phyloP scores from a whole-genome alignment of 495 filamentous ascomycete genomes.

The Penicillium paxilli region DNA sequence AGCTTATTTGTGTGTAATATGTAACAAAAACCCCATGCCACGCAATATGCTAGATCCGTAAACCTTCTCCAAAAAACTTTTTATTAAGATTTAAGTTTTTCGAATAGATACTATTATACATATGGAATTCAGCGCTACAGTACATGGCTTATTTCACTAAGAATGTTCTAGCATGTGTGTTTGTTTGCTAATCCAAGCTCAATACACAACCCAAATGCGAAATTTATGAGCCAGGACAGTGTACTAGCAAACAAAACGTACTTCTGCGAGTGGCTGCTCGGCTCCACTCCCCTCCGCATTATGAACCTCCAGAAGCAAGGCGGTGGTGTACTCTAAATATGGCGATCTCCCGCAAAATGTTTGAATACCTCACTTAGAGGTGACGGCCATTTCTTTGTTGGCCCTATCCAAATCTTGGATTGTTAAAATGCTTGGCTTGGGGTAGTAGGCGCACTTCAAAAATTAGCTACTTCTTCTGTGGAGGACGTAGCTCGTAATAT shows the following conservation, averaged over 20 bases:
- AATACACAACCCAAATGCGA: not conserved
- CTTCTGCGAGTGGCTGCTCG: not conserved
- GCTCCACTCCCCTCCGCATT: not conserved
- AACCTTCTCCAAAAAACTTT: too few species aligned
- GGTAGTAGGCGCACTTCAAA: constrained; percentile 9
- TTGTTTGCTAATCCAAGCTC: not conserved
- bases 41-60: too few species aligned
- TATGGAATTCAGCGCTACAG: not conserved
- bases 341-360: not conserved
- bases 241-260: not conserved
- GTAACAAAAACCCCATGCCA: too few species aligned
- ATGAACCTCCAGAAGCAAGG: not conserved
- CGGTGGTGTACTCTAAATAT: not conserved
- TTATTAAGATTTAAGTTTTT: too few species aligned
- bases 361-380: not conserved
- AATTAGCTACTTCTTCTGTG: constrained; percentile 2
- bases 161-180: not conserved
- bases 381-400: not conserved
- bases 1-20: not conserved
- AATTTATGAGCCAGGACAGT: not conserved
- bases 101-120: too few species aligned
- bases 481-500: constrained; percentile 6
- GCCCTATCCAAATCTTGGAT: constrained; percentile 4
- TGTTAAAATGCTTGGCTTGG: constrained; percentile 5
- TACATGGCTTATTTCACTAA: not conserved